phyloP scores from a whole-genome alignment of 768 basidiomycete species.

The Amanita phalloides region DNA sequence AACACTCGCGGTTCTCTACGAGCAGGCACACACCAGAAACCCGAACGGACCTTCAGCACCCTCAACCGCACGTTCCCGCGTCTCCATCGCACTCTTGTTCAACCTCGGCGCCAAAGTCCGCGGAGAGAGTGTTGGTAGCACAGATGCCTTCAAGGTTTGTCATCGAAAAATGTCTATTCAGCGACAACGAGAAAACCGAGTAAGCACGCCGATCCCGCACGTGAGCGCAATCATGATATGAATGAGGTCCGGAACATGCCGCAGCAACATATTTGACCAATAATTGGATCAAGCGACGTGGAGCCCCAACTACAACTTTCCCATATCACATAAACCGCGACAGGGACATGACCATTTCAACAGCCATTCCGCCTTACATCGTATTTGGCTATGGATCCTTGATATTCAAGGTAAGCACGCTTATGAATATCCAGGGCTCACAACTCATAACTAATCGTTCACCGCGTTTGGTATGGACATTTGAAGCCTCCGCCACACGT shows the following conservation, averaged over 20 bases:
- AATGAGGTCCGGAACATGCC: too few relatives aligned
- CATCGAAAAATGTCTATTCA: neutral
- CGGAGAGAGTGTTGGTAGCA: neutral
- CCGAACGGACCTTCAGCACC: neutral
- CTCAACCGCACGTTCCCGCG: neutral
- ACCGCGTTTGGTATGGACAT: neutral
- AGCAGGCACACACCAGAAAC: too few relatives aligned
- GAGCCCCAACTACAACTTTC: neutral
- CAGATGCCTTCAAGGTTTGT: neutral
- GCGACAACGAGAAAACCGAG: neutral
- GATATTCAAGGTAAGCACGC: constrained; percentile 67
- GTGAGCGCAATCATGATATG: too few relatives aligned
- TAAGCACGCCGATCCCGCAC: neutral
- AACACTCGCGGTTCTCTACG: too few relatives aligned
- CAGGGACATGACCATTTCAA: neutral
- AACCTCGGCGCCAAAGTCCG: neutral
- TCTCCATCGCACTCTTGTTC: neutral
- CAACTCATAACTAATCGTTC: neutral
- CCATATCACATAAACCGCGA: neutral
- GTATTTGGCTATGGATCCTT: constrained; percentile 92
- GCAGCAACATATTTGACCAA: too few relatives aligned
- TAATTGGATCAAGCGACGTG: too few relatives aligned
- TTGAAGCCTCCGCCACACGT: constrained; percentile 76
- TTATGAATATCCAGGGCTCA: neutral
- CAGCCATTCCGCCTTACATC: constrained; percentile 30